Percentiles rank a stretch among this genome's conserved stretches.
Evolutionary conservation across 2,329 filamentous ascomycete species (phyloP).

Genomic region (Talaromyces pinophilus): DNA sequence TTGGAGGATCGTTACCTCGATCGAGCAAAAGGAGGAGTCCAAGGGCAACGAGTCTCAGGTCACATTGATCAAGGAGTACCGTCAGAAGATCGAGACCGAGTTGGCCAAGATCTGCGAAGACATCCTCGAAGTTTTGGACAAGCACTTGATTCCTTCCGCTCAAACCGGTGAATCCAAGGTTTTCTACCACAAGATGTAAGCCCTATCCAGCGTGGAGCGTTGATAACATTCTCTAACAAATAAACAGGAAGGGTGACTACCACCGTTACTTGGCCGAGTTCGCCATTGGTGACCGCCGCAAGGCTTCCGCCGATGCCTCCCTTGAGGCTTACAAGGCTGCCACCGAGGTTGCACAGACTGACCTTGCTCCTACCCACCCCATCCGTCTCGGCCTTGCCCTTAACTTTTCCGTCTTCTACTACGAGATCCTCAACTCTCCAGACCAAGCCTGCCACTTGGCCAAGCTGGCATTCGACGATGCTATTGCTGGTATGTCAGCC

Average conservation of each 20-base stretch:
- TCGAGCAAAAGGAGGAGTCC: slow-evolving; percentile 99
- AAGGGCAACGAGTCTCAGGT: slow-evolving; percentile 98
- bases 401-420: slow-evolving; percentile 99
- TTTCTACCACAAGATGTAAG: slow-evolving; percentile 99
- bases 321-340: slow-evolving; percentile 96
- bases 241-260: slow-evolving; percentile 93
- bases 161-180: slow-evolving; percentile 98
- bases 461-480: slow-evolving; percentile 94
- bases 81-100: slow-evolving; percentile 96
- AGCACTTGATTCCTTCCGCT: slow-evolving; percentile 91
- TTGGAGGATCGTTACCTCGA: slow-evolving; percentile 99
- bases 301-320: slow-evolving; percentile 88
- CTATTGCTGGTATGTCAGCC: slow-evolving; percentile 71
- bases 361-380: slow-evolving; percentile 87
- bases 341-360: slow-evolving; percentile 85
- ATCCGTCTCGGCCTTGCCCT: slow-evolving; percentile 89
- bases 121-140: slow-evolving; percentile 90
- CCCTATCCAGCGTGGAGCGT: slow-evolving; percentile 6
- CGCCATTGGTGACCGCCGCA: slow-evolving; percentile 89
- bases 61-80: slow-evolving; percentile 90
- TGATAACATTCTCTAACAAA: background rate
- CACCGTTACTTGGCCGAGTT: slow-evolving; percentile 99
- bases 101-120: slow-evolving; percentile 98
- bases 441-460: slow-evolving; percentile 97
- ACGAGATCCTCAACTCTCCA: slow-evolving; percentile 98